Evolutionary conservation across 163 green algal species (phyloP).

Genomic region (Scenedesmus sp.): DNA sequence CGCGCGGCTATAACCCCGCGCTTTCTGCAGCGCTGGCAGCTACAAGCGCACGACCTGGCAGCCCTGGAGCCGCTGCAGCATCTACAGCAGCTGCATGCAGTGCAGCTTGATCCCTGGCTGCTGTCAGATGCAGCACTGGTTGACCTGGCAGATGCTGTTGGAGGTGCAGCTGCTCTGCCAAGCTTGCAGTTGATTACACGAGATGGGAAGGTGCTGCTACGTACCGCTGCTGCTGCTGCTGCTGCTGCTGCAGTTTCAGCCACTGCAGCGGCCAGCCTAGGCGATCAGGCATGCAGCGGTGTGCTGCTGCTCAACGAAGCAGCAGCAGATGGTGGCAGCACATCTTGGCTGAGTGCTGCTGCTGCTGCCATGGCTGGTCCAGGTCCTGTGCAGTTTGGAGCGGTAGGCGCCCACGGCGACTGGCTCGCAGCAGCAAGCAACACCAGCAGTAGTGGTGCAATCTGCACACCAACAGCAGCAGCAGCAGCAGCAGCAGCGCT

Average conservation of each 20-base stretch:
- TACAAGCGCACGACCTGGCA: slow-evolving; percentile 11
- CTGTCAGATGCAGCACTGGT: slow-evolving; percentile 30
- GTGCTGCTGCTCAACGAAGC: neutral
- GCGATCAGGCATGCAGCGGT: neutral
- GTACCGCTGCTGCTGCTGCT: neutral
- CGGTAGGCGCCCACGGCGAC: neutral
- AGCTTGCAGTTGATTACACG: slow-evolving; percentile 7
- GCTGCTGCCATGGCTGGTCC: neutral
- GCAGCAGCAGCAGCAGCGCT: slow-evolving; percentile 4
- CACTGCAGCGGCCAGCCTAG: too few relatives aligned
- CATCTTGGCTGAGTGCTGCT: neutral
- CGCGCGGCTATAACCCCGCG: too few relatives aligned
- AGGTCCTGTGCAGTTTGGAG: neutral
- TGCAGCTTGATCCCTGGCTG: slow-evolving; percentile 11
- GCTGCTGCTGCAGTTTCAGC: neutral
- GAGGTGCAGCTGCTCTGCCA: neutral
- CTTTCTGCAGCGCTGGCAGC: neutral
- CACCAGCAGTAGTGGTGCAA: neutral
- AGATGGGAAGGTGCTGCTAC: slow-evolving; percentile 18
- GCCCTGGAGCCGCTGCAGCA: neutral
- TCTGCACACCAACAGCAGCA: neutral
- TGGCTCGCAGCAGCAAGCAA: neutral
- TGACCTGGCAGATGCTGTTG: neutral
- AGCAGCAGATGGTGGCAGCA: neutral
- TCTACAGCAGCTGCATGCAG: slow-evolving; percentile 15